Base-by-base conservation (phyloP, 2,329 filamentous ascomycete species). In the Aspergillus aculeatinus region DNA sequence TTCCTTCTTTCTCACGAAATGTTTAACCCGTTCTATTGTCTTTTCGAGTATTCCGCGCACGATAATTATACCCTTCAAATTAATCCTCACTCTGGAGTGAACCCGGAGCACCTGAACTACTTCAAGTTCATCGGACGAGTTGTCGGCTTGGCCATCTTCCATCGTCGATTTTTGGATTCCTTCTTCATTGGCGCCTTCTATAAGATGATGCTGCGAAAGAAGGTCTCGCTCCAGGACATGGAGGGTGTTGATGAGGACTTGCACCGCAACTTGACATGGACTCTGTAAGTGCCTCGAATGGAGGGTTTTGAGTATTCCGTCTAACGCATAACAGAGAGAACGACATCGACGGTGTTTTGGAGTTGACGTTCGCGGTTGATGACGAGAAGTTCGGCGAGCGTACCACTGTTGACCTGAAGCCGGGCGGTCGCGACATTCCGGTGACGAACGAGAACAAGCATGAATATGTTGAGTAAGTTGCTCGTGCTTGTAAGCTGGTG, bases 1-100 rank as follows among this genome's bases (percentile, higher is more conserved):
- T 99, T 99, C 87, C 83, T 99, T 47, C 86, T 99, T 58, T 98
- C 94, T 16, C 95, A 99, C 80, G 95, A 99, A 82, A 99, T 99
- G 95, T 99, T 99, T 82, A 99, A 99, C 77, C 95, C 95, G 33
- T 99, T 99, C 81, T 99, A 99, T 82, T 99, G 95, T 76, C 84
- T 99, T 57, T 99, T 99, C 82, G 95, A 99, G 80, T 99, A 99
- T 79, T 98, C 95, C 27, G 95, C 95, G 44, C 95, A 99, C 82
- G 95, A 99, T 86, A 99, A 99, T 81, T 99, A 99, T 81, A 99
- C 95, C 31, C 89, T 99, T 58, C 95, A 99, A 80, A 99, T 99
- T 82, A 99, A 99, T 81, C 95, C 95, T 50, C 95, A 99, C 78
- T 99, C 95, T 21, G 95, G 95, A 65, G 98, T 99, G 79, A 99